These are phyloP conservation scores for Plantago rigida DNA, from an alignment of 305 asterid genomes.

Conservation along the genomic window DNA sequence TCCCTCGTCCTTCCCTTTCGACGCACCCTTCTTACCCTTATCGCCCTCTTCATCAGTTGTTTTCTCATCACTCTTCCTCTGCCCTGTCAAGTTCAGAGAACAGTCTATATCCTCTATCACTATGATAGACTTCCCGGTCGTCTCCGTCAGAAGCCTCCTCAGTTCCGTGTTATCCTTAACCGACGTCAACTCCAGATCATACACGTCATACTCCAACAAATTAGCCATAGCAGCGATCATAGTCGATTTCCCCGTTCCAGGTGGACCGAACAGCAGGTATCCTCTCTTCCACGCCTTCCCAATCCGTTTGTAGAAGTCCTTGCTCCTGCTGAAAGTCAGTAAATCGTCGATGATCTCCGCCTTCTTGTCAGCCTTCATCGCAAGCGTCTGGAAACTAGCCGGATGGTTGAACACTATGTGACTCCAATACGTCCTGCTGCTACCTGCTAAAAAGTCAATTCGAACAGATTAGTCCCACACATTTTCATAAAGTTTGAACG, in stretches of 20 bases:
- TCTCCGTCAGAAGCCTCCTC: slow-evolving; percentile 43
- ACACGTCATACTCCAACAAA: slow-evolving; percentile 29
- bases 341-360: slow-evolving; percentile 41
- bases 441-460: no score
- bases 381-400: slow-evolving; percentile 42
- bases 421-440: slow-evolving; percentile 33
- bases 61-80: slow-evolving; percentile 33
- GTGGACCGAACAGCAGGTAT: slow-evolving; percentile 45
- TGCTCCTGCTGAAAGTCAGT: slow-evolving; percentile 33
- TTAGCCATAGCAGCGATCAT: slow-evolving; percentile 64
- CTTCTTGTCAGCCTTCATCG: slow-evolving; percentile 41
- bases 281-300: slow-evolving; percentile 58
- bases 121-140: slow-evolving; percentile 40
- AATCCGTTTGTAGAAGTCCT: slow-evolving; percentile 41
- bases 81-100: slow-evolving; percentile 45
- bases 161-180: slow-evolving; percentile 46
- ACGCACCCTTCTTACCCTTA: slow-evolving; percentile 1
- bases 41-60: slow-evolving; percentile 26
- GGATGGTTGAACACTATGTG: slow-evolving; percentile 53
- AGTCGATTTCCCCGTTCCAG: slow-evolving; percentile 53
- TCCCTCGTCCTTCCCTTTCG: slow-evolving; percentile 30
- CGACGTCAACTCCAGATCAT: slow-evolving; percentile 49
- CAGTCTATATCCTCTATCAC: slow-evolving; percentile 61
- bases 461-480: no score
- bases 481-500: no score